phyloP scores from a whole-genome alignment of 208 protist species.

The Spongospora subterranea region DNA sequence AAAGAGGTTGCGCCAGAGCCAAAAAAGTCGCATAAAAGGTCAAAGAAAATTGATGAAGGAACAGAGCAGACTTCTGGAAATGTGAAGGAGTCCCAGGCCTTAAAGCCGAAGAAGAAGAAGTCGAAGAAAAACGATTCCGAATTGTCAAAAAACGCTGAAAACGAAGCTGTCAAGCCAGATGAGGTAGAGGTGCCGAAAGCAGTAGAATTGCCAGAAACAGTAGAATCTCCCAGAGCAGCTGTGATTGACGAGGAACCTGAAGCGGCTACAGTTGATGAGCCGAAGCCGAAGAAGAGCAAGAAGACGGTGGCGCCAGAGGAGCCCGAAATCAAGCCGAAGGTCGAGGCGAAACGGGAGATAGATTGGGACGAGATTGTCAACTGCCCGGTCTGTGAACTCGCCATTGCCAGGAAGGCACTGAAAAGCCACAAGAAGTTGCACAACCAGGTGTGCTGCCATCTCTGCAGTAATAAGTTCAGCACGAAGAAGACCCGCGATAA shows the following conservation, averaged over 20 bases:
- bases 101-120: slow-evolving; percentile 1
- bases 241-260: too few relatives aligned
- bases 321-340: too few relatives aligned
- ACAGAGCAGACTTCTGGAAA: not conserved
- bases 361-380: not conserved
- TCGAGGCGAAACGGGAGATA: not conserved
- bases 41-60: not conserved
- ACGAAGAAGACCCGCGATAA: not conserved
- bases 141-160: not conserved
- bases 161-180: not conserved
- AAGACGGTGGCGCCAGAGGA: too few relatives aligned
- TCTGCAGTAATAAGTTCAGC: not conserved
- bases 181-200: not conserved
- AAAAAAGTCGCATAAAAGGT: not conserved
- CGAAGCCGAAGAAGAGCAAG: too few relatives aligned
- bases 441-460: not conserved
- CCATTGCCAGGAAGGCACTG: not conserved
- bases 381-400: not conserved
- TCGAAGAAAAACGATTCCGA: not conserved
- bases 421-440: not conserved
- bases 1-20: not conserved
- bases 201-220: not conserved
- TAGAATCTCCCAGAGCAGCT: not conserved
- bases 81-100: not conserved
- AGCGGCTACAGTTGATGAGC: too few relatives aligned